phyloP scores from a whole-genome alignment of 2,329 filamentous ascomycete genomes.

The Parasarocladium wereldwijsianum region DNA sequence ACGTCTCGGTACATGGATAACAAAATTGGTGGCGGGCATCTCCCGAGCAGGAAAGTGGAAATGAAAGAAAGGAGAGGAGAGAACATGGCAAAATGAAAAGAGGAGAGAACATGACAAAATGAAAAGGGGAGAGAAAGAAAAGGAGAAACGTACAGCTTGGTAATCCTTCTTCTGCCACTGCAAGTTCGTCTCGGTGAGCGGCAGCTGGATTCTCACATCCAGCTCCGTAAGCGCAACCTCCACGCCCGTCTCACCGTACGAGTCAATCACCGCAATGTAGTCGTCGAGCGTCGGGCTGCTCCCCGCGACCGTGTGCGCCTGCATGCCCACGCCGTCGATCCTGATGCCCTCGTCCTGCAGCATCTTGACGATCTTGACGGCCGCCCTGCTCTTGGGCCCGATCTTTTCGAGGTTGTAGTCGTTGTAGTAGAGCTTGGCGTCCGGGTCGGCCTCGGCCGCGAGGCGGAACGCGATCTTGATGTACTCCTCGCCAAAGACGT shows the following conservation, averaged over 20 bases:
- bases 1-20: too few relatives aligned
- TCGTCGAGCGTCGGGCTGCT: constrained; percentile 22
- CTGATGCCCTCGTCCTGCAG: constrained; percentile 23
- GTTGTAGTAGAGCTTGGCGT: constrained; percentile 43
- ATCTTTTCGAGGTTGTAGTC: constrained; percentile 39
- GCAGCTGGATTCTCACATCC: constrained; percentile 28
- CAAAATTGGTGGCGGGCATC: too few relatives aligned
- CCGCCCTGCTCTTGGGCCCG: constrained; percentile 20
- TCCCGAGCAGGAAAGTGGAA: background rate
- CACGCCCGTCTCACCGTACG: constrained; percentile 27
- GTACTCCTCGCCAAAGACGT: constrained; percentile 34
- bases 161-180: constrained; percentile 16
- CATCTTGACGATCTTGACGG: constrained; percentile 18
- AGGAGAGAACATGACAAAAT: too few relatives aligned
- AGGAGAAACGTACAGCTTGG: constrained; percentile 9
- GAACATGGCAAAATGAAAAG: background rate
- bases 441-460: constrained; percentile 30
- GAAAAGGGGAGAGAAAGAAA: background rate
- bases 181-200: constrained; percentile 13
- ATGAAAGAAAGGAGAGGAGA: background rate
- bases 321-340: constrained; percentile 38
- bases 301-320: constrained; percentile 33
- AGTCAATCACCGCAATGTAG: constrained; percentile 24
- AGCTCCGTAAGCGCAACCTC: constrained; percentile 41
- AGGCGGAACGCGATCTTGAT: constrained; percentile 36